Percentiles rank a stretch among this genome's conserved stretches.
Evolutionary conservation across 2,329 filamentous ascomycete genomes (phyloP).

Genomic region (Davidsoniella virescens): DNA sequence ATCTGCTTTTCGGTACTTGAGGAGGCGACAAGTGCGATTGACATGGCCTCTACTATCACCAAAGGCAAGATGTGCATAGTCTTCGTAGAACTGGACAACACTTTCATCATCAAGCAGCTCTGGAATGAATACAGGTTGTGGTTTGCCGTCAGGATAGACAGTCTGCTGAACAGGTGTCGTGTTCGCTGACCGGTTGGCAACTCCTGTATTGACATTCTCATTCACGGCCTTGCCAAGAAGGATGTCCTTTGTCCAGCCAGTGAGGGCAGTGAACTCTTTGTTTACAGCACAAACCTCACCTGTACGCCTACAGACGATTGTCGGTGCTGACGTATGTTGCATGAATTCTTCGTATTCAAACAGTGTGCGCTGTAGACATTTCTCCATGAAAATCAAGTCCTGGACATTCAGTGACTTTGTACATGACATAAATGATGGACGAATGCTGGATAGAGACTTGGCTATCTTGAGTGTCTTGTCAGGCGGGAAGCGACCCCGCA

Average conservation of each 20-base stretch:
- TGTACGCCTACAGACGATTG: conserved; percentile 77
- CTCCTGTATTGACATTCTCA: conserved; percentile 64
- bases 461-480: conserved; percentile 70
- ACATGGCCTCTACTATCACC: conserved; percentile 78
- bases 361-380: conserved; percentile 82
- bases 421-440: conserved; percentile 83
- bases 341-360: conserved; percentile 91
- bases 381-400: conserved; percentile 94
- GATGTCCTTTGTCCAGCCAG: conserved; percentile 84
- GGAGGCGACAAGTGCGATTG: conserved; percentile 65
- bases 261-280: conserved; percentile 91
- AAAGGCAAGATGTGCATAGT: conserved; percentile 85
- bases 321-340: conserved; percentile 73
- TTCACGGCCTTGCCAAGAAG: conserved; percentile 78
- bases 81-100: conserved; percentile 87
- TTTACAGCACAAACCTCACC: conserved; percentile 91
- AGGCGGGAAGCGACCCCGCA: conserved; percentile 62
- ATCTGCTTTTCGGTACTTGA: conserved; percentile 57
- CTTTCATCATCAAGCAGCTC: conserved; percentile 88
- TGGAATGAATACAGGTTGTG: conserved; percentile 74
- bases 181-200: conserved; percentile 30
- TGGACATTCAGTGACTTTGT: conserved; percentile 76
- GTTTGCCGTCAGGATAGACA: conserved; percentile 30
- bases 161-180: conserved; percentile 30
- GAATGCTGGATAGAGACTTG: conserved; percentile 73